phyloP scores from a whole-genome alignment of 345 rosid species.

The Eucalyptus shirleyi region DNA sequence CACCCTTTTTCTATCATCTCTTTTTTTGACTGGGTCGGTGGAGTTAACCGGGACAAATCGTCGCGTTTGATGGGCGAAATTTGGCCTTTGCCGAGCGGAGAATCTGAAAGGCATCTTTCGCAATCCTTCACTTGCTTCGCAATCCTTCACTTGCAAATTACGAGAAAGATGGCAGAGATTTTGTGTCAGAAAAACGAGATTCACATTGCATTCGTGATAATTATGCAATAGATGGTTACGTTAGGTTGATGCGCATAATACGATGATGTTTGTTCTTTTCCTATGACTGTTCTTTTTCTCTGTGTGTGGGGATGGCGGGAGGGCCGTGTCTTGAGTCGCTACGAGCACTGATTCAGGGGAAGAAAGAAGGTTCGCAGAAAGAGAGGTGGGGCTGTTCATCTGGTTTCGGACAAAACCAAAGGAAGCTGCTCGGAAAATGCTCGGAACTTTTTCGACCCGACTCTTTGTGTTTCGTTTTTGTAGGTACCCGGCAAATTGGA shows the following conservation, averaged over 20 bases:
- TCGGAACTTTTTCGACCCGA: neutral
- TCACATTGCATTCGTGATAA: neutral
- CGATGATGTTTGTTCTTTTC: neutral
- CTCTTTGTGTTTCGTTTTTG: neutral
- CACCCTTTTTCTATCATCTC: neutral
- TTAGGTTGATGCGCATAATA: neutral
- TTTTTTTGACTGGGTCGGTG: neutral
- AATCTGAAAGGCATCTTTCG: neutral
- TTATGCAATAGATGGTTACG: neutral
- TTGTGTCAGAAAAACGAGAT: neutral
- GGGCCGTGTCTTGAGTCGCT: neutral
- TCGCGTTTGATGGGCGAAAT: neutral
- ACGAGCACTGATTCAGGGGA: neutral
- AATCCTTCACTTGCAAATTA: neutral
- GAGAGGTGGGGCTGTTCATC: neutral
- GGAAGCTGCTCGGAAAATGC: neutral
- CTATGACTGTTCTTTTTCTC: neutral
- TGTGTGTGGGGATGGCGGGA: neutral
- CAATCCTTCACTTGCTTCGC: neutral
- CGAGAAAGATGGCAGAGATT: neutral
- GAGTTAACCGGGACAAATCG: neutral
- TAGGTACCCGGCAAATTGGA: neutral
- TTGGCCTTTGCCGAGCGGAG: neutral
- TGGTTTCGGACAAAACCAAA: neutral
- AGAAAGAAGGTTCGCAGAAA: neutral